Conservation (phyloP, 768 basidiomycete genomes). For the Goffeauzyma gilvescens region DNA sequence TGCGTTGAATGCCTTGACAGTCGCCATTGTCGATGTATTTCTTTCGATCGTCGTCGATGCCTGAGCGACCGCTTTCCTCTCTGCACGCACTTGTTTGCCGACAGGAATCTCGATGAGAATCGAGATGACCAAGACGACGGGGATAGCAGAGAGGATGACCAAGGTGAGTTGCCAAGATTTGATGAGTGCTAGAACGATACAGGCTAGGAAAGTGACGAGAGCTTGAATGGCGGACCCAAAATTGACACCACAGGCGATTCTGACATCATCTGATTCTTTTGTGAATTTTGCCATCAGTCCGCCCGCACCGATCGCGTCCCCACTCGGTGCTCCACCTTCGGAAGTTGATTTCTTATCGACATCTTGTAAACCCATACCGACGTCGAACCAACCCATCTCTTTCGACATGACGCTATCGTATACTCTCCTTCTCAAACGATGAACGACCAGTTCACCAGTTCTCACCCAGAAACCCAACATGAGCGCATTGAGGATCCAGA, state of each 20-base stretch:
- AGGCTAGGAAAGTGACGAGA: slow-evolving; percentile 56
- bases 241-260: slow-evolving; percentile 61
- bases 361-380: slow-evolving; percentile 41
- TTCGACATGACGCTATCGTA: slow-evolving; percentile 49
- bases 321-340: no score
- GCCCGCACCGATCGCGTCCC: slow-evolving; percentile 52
- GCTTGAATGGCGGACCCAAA: slow-evolving; percentile 63
- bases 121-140: slow-evolving; percentile 59
- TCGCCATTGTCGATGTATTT: slow-evolving; percentile 51
- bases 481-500: slow-evolving; percentile 48
- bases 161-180: slow-evolving; percentile 69
- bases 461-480: slow-evolving; percentile 70
- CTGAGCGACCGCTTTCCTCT: slow-evolving; percentile 48
- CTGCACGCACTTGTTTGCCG: slow-evolving; percentile 46
- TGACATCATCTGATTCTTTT: slow-evolving; percentile 88
- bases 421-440: slow-evolving; percentile 47
- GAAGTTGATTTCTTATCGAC: slow-evolving; percentile 31
- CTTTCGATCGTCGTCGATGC: slow-evolving; percentile 67
- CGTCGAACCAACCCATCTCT: slow-evolving; percentile 82
- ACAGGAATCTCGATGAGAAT: slow-evolving; percentile 52
- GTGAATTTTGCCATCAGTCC: slow-evolving; percentile 87
- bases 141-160: slow-evolving; percentile 78
- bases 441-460: slow-evolving; percentile 61
- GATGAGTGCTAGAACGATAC: slow-evolving; percentile 60
- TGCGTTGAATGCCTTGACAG: slow-evolving; percentile 87